These are phyloP conservation scores for Tripterygium wilfordii DNA, from an alignment of 177 flowering plant genomes.

Conservation along the genomic window DNA sequence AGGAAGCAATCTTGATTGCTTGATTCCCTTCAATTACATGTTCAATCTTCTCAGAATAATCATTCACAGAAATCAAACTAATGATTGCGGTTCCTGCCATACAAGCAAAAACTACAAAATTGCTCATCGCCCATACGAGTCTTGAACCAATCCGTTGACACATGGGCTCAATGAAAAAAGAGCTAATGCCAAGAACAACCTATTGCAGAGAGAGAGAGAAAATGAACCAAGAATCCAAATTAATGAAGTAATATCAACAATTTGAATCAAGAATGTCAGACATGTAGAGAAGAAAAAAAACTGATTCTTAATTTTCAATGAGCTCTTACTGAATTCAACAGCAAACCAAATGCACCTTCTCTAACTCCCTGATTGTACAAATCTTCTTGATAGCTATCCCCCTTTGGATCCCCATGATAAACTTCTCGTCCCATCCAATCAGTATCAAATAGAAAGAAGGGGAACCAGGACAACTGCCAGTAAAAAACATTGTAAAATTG, in stretches of 20 bases:
- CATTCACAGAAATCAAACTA: constrained; percentile 54
- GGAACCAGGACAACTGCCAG: constrained; percentile 94
- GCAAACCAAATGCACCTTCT: constrained; percentile 99
- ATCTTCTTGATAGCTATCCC: constrained; percentile 35
- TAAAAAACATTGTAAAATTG: constrained; percentile 1
- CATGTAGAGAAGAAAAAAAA: not conserved
- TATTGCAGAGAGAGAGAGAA: constrained; percentile 15
- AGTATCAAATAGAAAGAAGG: constrained; percentile 95
- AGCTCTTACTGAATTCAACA: constrained; percentile 98
- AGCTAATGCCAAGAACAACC: constrained; percentile 94
- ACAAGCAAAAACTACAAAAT: constrained; percentile 82
- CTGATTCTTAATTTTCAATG: constrained; percentile 21
- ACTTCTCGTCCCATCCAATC: constrained; percentile 99
- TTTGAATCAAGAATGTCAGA: too few relatives aligned
- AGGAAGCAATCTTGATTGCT: constrained; percentile 52
- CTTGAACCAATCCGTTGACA: constrained; percentile 77
- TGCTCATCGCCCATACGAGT: constrained; percentile 91
- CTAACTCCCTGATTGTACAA: constrained; percentile 88
- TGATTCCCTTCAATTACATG: constrained; percentile 51
- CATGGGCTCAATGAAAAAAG: constrained; percentile 90
- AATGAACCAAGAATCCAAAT: not conserved
- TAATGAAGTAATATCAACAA: too few relatives aligned
- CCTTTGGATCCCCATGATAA: constrained; percentile 90
- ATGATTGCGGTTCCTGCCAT: constrained; percentile 86
- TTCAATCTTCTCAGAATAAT: constrained; percentile 52